Evolutionary conservation across 75 land plant species (phyloP).

Genomic region (Adiantum capillusveneris): DNA sequence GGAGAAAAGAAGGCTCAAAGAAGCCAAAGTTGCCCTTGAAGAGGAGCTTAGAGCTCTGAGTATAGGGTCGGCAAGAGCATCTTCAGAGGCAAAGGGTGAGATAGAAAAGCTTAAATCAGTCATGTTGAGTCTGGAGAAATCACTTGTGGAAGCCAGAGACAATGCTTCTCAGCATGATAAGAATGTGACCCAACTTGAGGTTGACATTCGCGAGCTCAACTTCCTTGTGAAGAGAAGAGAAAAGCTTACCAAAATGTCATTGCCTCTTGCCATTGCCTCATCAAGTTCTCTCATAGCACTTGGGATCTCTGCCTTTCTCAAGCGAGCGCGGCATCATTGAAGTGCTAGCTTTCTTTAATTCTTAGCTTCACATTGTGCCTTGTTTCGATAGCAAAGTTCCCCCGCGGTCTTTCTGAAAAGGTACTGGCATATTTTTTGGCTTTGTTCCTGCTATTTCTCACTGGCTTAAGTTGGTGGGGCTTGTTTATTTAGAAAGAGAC

Average conservation of each 20-base stretch:
- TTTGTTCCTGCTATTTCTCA: too few relatives aligned
- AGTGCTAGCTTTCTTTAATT: too few relatives aligned
- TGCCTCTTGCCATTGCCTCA: constrained; percentile 4
- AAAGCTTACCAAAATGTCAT: not conserved
- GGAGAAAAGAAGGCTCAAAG: not conserved
- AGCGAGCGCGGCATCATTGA: too few relatives aligned
- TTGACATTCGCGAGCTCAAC: not conserved
- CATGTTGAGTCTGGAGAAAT: not conserved
- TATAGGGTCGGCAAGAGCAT: not conserved
- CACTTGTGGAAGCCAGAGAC: not conserved
- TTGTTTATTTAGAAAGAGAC: too few relatives aligned
- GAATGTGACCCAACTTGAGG: not conserved
- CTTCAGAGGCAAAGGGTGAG: not conserved
- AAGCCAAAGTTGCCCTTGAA: constrained; percentile 2
- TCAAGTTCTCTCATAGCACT: not conserved
- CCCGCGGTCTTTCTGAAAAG: too few relatives aligned
- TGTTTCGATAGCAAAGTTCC: too few relatives aligned
- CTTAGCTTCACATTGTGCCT: too few relatives aligned
- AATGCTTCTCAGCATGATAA: not conserved
- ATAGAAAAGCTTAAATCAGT: not conserved
- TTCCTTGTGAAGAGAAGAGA: not conserved
- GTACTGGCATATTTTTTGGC: too few relatives aligned
- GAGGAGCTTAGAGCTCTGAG: not conserved
- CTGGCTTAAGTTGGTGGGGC: too few relatives aligned
- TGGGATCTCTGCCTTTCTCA: too few relatives aligned